A percentile compares a stretch with the other conserved stretches of the same genome.
Conservation (phyloP, 2,329 filamentous ascomycete genomes). For the Pseudocercospora fijiensis region DNA sequence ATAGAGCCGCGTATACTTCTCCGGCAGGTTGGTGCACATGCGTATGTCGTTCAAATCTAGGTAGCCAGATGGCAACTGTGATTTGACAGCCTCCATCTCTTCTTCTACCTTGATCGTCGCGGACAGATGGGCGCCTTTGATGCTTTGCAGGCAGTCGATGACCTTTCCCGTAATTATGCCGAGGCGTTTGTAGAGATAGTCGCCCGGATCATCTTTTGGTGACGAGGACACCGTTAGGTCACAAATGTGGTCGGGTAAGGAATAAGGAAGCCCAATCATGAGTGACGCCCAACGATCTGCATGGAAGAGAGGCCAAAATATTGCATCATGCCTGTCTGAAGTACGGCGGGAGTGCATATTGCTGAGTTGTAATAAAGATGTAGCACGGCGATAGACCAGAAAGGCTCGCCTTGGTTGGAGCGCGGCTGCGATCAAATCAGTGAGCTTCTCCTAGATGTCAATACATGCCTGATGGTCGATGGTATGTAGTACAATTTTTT, state of each 20-base stretch:
- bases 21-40: conserved; percentile 2
- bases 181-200: conserved; percentile 16
- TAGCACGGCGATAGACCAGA: conserved; percentile 19
- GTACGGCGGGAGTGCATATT: conserved; percentile 13
- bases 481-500: neutral
- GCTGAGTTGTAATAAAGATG: conserved; percentile 17
- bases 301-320: conserved; percentile 25
- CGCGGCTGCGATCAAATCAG: neutral
- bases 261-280: conserved; percentile 22
- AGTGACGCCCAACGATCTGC: conserved; percentile 24
- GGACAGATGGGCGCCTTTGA: conserved; percentile 16
- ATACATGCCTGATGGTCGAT: neutral
- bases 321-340: conserved; percentile 7
- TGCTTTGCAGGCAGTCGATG: conserved; percentile 18
- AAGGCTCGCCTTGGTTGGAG: conserved; percentile 21
- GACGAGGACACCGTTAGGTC: conserved; percentile 16
- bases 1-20: conserved; percentile 21
- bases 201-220: neutral
- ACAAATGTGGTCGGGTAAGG: conserved; percentile 17
- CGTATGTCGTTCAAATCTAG: conserved; percentile 14
- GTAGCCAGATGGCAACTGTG: conserved; percentile 11
- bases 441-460: neutral
- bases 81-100: conserved; percentile 6
- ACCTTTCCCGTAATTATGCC: conserved; percentile 16
- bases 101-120: conserved; percentile 17